A percentile compares a stretch with the other conserved stretches of the same genome.
Evolutionary conservation across 306 rosid genomes (phyloP).

Genomic region (Corylus americana): DNA sequence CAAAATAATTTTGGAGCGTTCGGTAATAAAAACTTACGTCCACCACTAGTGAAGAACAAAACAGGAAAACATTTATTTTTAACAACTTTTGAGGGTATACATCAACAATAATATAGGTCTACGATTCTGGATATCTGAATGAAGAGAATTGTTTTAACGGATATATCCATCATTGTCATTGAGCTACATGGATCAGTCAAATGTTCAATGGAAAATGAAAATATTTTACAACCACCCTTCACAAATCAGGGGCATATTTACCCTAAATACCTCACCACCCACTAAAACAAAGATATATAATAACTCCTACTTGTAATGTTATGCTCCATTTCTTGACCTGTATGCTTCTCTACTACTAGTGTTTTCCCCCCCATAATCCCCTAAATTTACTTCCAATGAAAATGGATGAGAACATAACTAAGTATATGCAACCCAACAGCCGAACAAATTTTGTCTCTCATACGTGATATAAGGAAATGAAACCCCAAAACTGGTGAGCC

Average conservation of each 20-base stretch:
- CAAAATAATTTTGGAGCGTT: too few relatives aligned
- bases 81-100: neutral
- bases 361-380: constrained; percentile 11
- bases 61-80: too few relatives aligned
- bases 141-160: neutral
- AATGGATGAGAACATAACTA: constrained; percentile 8
- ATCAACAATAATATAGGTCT: neutral
- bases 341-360: constrained; percentile 25
- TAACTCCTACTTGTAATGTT: constrained; percentile 29
- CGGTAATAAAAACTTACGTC: too few relatives aligned
- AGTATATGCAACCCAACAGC: constrained; percentile 18
- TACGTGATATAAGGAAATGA: constrained; percentile 16
- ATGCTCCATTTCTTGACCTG: constrained; percentile 18
- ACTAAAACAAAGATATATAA: constrained; percentile 1
- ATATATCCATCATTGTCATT: constrained; percentile 15
- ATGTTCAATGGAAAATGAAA: constrained; percentile 18
- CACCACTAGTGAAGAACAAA: too few relatives aligned
- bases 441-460: constrained; percentile 22
- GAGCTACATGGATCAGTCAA: constrained; percentile 27
- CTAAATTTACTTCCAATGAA: constrained; percentile 13
- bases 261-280: neutral
- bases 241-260: constrained; percentile 12
- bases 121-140: neutral
- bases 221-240: constrained; percentile 43
- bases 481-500: constrained; percentile 30